Percentiles rank a stretch among this genome's conserved stretches.
These are phyloP conservation scores for Lactarius sanguifluus DNA, from an alignment of 768 basidiomycete species.

Conservation along the genomic window DNA sequence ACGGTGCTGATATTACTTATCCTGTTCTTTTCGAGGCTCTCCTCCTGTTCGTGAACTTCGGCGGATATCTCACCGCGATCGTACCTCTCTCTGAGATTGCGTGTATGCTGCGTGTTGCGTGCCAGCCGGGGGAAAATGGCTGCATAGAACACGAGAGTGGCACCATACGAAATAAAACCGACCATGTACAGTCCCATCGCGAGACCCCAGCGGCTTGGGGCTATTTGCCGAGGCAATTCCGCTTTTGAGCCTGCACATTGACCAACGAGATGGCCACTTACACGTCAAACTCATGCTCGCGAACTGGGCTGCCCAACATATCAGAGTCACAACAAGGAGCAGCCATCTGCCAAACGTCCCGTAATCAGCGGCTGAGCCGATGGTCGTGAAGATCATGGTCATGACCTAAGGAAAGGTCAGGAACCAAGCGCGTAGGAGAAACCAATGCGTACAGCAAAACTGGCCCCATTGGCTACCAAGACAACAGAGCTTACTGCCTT, in stretches of 20 bases:
- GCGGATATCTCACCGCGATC: slow-evolving; percentile 56
- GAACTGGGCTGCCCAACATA: slow-evolving; percentile 83
- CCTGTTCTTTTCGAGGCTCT: slow-evolving; percentile 78
- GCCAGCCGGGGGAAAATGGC: slow-evolving; percentile 78
- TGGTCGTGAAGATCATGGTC: slow-evolving; percentile 79
- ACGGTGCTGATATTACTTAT: slow-evolving; percentile 85
- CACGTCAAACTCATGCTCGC: slow-evolving; percentile 72
- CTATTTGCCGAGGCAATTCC: slow-evolving; percentile 36
- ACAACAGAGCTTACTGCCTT: slow-evolving; percentile 75
- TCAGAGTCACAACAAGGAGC: slow-evolving; percentile 62
- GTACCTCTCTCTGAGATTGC: slow-evolving; percentile 52
- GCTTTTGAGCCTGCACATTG: not conserved
- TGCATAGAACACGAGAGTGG: slow-evolving; percentile 78
- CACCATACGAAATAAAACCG: slow-evolving; percentile 75
- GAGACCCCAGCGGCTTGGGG: slow-evolving; percentile 62
- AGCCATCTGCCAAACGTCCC: slow-evolving; percentile 78
- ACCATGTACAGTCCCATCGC: slow-evolving; percentile 79
- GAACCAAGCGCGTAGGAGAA: not conserved
- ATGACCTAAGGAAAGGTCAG: slow-evolving; percentile 49
- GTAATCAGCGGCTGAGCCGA: slow-evolving; percentile 68
- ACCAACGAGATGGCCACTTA: slow-evolving; percentile 37
- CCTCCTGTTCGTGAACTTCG: slow-evolving; percentile 73
- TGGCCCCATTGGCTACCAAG: slow-evolving; percentile 72
- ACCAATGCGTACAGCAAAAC: slow-evolving; percentile 61
- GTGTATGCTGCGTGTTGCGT: slow-evolving; percentile 66